phyloP scores from a whole-genome alignment of 2,329 filamentous ascomycete genomes.

The Microdochium paspali region DNA sequence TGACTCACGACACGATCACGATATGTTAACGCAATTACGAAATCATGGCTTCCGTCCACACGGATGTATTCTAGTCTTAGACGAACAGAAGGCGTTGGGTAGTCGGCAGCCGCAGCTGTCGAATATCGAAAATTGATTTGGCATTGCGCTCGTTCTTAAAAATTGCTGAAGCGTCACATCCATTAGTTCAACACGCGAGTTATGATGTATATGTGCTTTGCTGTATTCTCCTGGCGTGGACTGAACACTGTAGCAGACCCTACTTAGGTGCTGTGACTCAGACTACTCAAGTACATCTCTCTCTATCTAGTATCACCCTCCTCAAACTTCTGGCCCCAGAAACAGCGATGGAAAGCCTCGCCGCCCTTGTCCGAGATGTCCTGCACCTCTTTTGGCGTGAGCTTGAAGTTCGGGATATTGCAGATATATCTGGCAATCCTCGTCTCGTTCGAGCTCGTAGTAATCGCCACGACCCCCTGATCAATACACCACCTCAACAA shows the following conservation, averaged over 20 bases:
- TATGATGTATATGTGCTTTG: too few relatives aligned
- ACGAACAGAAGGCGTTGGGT: neutral
- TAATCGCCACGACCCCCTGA: conserved; percentile 47
- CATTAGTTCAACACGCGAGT: too few relatives aligned
- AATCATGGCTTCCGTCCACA: neutral
- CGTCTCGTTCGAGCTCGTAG: conserved; percentile 49
- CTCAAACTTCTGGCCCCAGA: neutral
- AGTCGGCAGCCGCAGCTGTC: neutral
- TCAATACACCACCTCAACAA: conserved; percentile 52
- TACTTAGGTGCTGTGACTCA: too few relatives aligned
- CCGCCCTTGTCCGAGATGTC: conserved; percentile 45
- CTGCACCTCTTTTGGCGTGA: conserved; percentile 48
- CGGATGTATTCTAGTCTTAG: neutral
- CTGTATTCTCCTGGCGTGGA: too few relatives aligned
- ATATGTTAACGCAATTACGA: neutral
- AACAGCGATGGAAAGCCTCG: conserved; percentile 16
- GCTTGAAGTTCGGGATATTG: conserved; percentile 43
- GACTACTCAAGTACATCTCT: too few relatives aligned
- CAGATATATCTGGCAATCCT: conserved; percentile 45
- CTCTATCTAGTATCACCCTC: neutral
- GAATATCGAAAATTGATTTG: neutral
- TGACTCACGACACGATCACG: neutral
- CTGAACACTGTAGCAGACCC: too few relatives aligned
- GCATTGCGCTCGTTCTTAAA: too few relatives aligned
- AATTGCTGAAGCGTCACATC: too few relatives aligned